Evolutionary conservation across 352 stramenopile genomes (phyloP).

Genomic region (Lagenidium giganteum): DNA sequence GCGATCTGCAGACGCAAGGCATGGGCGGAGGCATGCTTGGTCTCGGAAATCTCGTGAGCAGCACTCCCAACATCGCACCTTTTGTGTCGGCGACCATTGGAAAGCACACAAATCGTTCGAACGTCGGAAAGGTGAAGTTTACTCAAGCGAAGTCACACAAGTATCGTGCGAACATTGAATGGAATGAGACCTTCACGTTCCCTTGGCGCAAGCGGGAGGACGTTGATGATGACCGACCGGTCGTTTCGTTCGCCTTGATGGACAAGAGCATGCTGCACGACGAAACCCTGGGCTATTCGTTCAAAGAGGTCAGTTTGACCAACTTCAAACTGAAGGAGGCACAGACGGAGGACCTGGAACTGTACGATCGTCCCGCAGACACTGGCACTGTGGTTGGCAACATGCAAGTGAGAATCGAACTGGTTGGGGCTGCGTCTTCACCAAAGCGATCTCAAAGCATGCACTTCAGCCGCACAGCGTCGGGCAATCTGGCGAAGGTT

Average conservation of each 20-base stretch:
- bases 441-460: no score
- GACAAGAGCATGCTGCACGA: slow-evolving; percentile 55
- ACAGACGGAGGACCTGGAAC: no score
- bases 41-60: slow-evolving; percentile 71
- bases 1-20: slow-evolving; percentile 50
- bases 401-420: no score
- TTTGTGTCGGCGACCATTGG: slow-evolving; percentile 75
- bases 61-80: slow-evolving; percentile 73
- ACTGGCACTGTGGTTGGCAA: no score
- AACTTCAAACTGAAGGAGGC: no score
- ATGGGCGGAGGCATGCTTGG: slow-evolving; percentile 64
- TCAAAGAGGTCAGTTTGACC: no score
- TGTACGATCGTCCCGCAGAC: no score
- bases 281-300: slow-evolving; percentile 32
- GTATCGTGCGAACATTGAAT: slow-evolving; percentile 50
- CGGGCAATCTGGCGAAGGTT: no score
- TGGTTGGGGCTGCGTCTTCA: no score
- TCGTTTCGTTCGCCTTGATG: slow-evolving; percentile 32
- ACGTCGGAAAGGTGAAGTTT: slow-evolving; percentile 64
- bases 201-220: slow-evolving; percentile 43
- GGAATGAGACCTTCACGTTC: slow-evolving; percentile 84
- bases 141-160: slow-evolving; percentile 17
- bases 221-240: slow-evolving; percentile 16
- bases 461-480: no score
- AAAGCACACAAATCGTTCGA: slow-evolving; percentile 52